Evolutionary conservation across 1,284 basidiomycete genomes (phyloP).

Genomic region (Irpex sp.): DNA sequence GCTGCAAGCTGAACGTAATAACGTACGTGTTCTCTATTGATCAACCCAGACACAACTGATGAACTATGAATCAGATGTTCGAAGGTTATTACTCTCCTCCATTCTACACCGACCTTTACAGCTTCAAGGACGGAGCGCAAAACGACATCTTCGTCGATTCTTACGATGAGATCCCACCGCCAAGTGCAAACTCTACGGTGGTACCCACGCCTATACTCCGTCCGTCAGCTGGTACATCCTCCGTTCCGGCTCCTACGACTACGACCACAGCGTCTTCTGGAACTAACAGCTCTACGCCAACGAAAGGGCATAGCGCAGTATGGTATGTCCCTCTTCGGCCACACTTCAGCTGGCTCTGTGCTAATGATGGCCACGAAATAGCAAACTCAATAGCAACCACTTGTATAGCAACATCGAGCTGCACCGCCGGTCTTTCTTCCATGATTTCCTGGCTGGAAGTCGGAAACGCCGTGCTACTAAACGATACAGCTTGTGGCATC

Average conservation of each 20-base stretch:
- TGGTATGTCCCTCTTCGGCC: background rate
- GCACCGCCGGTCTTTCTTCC: background rate
- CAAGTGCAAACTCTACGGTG: conserved; percentile 5
- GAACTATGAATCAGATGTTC: conserved; percentile 40
- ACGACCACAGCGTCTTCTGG: background rate
- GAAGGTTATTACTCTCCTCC: conserved; percentile 52
- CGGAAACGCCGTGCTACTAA: background rate
- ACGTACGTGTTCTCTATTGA: conserved; percentile 19
- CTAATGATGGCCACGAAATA: background rate
- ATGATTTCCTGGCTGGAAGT: background rate
- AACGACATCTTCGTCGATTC: conserved; percentile 58
- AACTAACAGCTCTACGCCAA: background rate
- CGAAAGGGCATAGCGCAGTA: background rate
- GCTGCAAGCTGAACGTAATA: conserved; percentile 44
- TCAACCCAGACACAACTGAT: background rate
- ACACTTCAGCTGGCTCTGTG: background rate
- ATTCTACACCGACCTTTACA: conserved; percentile 53
- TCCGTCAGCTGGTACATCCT: background rate
- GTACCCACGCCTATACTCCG: conserved; percentile 6
- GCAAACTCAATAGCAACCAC: background rate
- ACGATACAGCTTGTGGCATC: background rate
- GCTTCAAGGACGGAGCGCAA: conserved; percentile 57
- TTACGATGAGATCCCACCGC: conserved; percentile 15
- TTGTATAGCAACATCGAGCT: background rate
- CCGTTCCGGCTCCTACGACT: background rate